Evolutionary conservation across 1,284 basidiomycete species (phyloP), one percentile per base, ranked within the genome.

Genomic region (Paramarasmius palmivorus): DNA sequence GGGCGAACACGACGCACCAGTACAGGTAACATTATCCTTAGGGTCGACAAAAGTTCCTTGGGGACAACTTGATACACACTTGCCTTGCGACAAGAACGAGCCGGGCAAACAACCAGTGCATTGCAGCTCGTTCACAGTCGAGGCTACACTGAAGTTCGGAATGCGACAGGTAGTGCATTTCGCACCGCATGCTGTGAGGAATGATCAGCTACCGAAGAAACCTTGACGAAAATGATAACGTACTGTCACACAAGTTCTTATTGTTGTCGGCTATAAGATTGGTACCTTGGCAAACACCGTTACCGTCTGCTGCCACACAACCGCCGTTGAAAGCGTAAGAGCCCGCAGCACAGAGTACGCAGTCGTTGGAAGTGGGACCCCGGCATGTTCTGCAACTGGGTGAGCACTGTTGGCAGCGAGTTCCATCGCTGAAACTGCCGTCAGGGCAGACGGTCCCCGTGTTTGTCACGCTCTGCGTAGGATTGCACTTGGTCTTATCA

Each of bases 71-170:
- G 74, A 71, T 15, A 90, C 72, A 56, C 91, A 93, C 59, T 79
- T 67, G 1, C 88, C 88, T 36, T 83, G 68, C 2, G 79, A 84
- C 19, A 93, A 78, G 19, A 90, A 82, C 55, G 77, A 85, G 4
- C 91, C 91, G 17, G 89, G 82, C 35, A 93, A 66, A 65, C 91
- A 93, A 0, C 77, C 83, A 14, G 85, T 87, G 66, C 91, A 93
- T 59, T 90, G 82, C 2, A 83, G 69, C 53, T 88, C 76, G 52
- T 78, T 73, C 32, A 86, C 72, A 0, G 83, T 86, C 7, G 90
- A 91, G 0, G 78, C 81, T 14, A 79, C 76, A 50, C 64, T 85
- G 68, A 93, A 93, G 57, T 76, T 81, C 2, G 86, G 74, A 57
- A 90, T 90, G 54, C 76, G 72, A 70, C 92, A 93, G 0, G 82